Conservation (phyloP, 73 alveolate species). For the Durusdinium trenchii region DNA sequence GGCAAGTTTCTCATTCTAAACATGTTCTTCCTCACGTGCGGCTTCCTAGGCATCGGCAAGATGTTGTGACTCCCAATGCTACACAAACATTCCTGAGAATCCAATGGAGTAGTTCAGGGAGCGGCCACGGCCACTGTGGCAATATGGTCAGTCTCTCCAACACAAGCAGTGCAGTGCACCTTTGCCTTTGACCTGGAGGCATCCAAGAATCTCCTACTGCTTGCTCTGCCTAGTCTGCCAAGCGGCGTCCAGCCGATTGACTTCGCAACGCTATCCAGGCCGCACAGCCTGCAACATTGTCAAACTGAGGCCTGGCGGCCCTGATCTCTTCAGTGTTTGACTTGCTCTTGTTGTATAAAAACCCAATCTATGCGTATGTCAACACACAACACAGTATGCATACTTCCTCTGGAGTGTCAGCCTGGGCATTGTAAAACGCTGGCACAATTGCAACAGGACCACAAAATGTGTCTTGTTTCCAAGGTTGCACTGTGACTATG, state of each 20-base stretch:
- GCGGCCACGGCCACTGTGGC: background rate
- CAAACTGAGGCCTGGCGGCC: too few species aligned
- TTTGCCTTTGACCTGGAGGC: background rate
- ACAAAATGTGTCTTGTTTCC: too few species aligned
- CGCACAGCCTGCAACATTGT: constrained; percentile 91
- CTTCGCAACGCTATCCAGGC: constrained; percentile 93
- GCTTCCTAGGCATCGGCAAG: constrained; percentile 38
- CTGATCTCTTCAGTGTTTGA: too few species aligned
- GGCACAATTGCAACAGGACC: too few species aligned
- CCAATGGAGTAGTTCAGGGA: too few species aligned
- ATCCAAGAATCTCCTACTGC: background rate
- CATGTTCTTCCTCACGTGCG: constrained; percentile 79
- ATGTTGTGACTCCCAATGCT: background rate
- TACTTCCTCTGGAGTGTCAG: too few species aligned
- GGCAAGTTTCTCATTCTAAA: constrained; percentile 67
- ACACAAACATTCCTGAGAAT: too few species aligned
- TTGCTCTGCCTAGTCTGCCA: background rate
- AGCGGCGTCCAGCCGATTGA: constrained; percentile 92
- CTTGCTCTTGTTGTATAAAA: too few species aligned
- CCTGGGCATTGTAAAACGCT: too few species aligned
- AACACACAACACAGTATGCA: too few species aligned
- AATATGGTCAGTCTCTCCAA: background rate
- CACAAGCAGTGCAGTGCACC: background rate
- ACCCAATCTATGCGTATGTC: too few species aligned
- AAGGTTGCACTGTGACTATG: background rate